phyloP scores from a whole-genome alignment of 2,329 filamentous ascomycete species.

The Stachybotrys chlorohalonatus region DNA sequence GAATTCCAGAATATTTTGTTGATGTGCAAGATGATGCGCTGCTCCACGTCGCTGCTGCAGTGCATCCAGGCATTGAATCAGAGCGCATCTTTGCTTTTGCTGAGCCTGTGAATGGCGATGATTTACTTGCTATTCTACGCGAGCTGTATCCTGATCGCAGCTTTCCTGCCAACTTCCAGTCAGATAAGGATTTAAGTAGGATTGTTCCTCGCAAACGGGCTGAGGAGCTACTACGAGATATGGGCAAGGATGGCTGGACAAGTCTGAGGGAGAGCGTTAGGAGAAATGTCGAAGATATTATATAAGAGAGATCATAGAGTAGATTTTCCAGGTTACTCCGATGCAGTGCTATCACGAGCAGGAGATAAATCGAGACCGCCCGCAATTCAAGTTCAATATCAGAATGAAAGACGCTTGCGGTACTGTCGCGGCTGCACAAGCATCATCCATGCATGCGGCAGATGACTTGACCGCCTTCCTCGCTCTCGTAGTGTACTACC shows the following conservation, averaged over 20 bases:
- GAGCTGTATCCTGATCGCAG: background rate
- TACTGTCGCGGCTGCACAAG: no score
- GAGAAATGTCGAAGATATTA: background rate
- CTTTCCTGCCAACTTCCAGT: background rate
- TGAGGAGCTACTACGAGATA: background rate
- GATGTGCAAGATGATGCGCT: background rate
- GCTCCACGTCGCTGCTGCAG: background rate
- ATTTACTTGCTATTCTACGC: background rate
- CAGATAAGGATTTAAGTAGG: background rate
- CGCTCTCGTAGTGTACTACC: conserved; percentile 7
- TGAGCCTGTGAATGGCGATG: background rate
- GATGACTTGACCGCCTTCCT: background rate
- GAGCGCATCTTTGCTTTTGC: background rate
- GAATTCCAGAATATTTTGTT: background rate
- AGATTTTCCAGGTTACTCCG: no score
- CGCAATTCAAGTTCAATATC: no score
- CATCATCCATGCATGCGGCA: no score
- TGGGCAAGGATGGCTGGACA: background rate
- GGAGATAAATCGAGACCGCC: no score
- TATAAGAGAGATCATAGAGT: background rate
- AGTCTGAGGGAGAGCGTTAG: conserved; percentile 1
- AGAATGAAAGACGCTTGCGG: no score
- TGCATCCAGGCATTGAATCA: background rate
- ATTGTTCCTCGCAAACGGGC: background rate
- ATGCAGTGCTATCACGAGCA: no score